Conservation (phyloP, 129 eudicot genomes). For the Escallonia rubra region DNA sequence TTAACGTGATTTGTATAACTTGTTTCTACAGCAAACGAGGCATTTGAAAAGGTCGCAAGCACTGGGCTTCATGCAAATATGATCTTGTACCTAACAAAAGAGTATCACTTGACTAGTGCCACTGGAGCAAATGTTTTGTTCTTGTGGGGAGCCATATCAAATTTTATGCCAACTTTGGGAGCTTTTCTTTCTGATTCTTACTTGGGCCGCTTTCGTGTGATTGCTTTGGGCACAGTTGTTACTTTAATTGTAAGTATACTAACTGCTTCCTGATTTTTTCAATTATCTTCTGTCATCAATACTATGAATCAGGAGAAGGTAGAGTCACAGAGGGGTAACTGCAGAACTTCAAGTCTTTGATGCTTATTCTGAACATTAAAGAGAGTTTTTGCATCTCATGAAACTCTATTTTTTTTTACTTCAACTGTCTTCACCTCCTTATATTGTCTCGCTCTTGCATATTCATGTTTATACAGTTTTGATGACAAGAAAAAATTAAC, state of each 20-base stretch:
- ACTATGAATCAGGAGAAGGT: too few relatives aligned
- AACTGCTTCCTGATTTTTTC: neutral
- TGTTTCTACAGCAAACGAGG: slow-evolving; percentile 41
- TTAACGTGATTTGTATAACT: neutral
- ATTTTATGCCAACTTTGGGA: slow-evolving; percentile 61
- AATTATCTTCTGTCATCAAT: neutral
- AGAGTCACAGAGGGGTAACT: too few relatives aligned
- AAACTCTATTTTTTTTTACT: too few relatives aligned
- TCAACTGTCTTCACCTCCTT: too few relatives aligned
- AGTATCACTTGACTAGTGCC: slow-evolving; percentile 42
- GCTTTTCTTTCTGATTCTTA: slow-evolving; percentile 68
- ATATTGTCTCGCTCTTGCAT: too few relatives aligned
- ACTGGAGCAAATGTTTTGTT: slow-evolving; percentile 43
- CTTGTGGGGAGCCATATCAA: slow-evolving; percentile 55
- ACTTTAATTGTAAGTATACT: slow-evolving; percentile 33
- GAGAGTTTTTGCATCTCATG: too few relatives aligned
- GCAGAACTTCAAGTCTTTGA: neutral
- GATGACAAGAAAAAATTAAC: too few relatives aligned
- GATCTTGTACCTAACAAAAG: slow-evolving; percentile 47
- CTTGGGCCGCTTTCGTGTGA: slow-evolving; percentile 61
- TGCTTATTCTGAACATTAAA: neutral
- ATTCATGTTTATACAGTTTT: too few relatives aligned
- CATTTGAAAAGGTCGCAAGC: slow-evolving; percentile 58
- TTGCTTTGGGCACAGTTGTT: slow-evolving; percentile 35
- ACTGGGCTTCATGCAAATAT: slow-evolving; percentile 54